A percentile compares a stretch with the other conserved stretches of the same genome.
Evolutionary conservation across 192 early-diverging fungal genomes (phyloP).

Genomic region (Coemansia sp.): DNA sequence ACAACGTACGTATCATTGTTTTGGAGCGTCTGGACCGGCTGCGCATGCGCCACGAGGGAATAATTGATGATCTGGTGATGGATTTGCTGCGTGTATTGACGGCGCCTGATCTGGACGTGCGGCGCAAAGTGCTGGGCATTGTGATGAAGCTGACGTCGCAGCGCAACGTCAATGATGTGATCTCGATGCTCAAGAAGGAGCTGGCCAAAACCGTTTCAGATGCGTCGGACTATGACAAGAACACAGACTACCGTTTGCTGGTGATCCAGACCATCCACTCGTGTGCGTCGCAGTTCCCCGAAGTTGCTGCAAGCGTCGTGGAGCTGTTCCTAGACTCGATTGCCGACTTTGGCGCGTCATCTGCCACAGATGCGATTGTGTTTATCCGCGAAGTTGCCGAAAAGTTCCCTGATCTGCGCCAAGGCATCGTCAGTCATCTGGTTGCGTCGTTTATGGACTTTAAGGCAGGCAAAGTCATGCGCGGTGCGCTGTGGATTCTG

Average conservation of each 20-base stretch:
- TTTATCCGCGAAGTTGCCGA: constrained; percentile 98
- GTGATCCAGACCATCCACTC: constrained; percentile 95
- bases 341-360: constrained; percentile 83
- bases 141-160: constrained; percentile 88
- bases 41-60: constrained; percentile 79
- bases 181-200: constrained; percentile 94
- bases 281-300: constrained; percentile 94
- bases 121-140: constrained; percentile 81
- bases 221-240: constrained; percentile 76
- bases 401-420: constrained; percentile 87
- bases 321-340: constrained; percentile 92
- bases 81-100: constrained; percentile 89
- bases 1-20: constrained; percentile 97
- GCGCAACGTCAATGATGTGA: constrained; percentile 92
- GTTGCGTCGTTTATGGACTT: constrained; percentile 85
- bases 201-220: constrained; percentile 88
- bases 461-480: constrained; percentile 88
- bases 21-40: constrained; percentile 88
- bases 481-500: constrained; percentile 98
- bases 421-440: constrained; percentile 77
- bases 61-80: constrained; percentile 93
- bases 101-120: constrained; percentile 94
- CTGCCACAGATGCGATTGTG: constrained; percentile 84
- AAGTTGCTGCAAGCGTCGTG: constrained; percentile 95
- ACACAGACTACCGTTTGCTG: constrained; percentile 90